phyloP scores from a whole-genome alignment of 352 stramenopile genomes.

The Peronospora farinosa region DNA sequence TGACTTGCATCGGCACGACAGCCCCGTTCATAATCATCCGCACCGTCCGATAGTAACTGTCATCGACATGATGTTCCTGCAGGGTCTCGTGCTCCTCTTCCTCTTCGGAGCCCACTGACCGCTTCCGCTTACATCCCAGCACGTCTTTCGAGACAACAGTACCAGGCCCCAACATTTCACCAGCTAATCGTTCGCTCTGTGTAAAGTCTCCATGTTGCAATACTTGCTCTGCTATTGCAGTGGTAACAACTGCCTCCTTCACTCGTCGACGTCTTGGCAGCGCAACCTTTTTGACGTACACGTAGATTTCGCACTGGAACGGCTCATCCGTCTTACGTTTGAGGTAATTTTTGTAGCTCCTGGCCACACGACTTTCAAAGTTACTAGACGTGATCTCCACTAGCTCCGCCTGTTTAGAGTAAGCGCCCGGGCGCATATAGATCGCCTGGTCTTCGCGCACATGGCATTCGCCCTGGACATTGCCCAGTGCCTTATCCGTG shows the following conservation, averaged over 20 bases:
- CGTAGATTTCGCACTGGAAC: conserved; percentile 73
- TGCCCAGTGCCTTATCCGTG: conserved; percentile 48
- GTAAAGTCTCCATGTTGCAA: conserved; percentile 8
- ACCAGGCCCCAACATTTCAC: conserved; percentile 7
- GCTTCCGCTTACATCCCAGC: conserved; percentile 22
- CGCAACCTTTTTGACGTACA: conserved; percentile 62
- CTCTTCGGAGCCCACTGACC: conserved; percentile 13
- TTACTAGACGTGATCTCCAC: conserved; percentile 57
- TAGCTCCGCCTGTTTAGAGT: conserved; percentile 79
- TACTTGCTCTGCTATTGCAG: conserved; percentile 1
- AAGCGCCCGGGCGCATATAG: conserved; percentile 70
- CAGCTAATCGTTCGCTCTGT: conserved; percentile 10
- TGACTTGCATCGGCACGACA: conserved; percentile 64
- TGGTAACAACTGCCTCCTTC: conserved; percentile 8
- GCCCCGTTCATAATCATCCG: conserved; percentile 68
- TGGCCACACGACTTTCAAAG: conserved; percentile 62
- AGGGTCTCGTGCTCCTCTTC: conserved; percentile 11
- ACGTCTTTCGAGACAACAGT: background rate
- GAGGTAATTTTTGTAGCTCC: conserved; percentile 74
- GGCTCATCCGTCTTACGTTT: conserved; percentile 49
- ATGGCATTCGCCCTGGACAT: conserved; percentile 33
- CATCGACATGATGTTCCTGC: conserved; percentile 16
- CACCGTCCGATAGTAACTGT: conserved; percentile 49
- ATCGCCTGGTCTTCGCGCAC: conserved; percentile 56
- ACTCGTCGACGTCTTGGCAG: conserved; percentile 15